Base-by-base conservation (phyloP, 176 grass and related monocot species). In the Paspalum notatum region DNA sequence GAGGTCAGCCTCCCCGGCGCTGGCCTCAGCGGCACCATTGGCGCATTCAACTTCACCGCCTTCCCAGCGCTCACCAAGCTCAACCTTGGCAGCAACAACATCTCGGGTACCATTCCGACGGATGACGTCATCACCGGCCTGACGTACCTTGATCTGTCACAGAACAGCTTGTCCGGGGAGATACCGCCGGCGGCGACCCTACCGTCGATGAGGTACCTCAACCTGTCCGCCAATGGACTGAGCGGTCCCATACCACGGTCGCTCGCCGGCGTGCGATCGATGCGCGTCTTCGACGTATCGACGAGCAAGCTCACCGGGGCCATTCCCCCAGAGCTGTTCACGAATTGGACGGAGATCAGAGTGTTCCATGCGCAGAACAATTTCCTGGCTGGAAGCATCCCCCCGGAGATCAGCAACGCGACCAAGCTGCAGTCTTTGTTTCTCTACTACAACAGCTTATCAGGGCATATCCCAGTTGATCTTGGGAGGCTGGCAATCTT, bases 331-430 rank as follows among this genome's bases (percentile, higher is more conserved):
- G 64, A 84, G 2, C 24, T 69, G 55, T 94, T 94, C 75, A 78
- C 6, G 26, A 89, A 41, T 56, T 94, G 89, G 89, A 66, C 75
- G 1, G 69, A 91, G 39, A 75, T 90, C 49, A 87, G 70, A 22
- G 82, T 74, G 3, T 88, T 90, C 72, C 79, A 76, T 58, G 42
- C 83, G 17, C 85, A 88, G 62, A 68, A 57, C 32, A 93, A 88
- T 18, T 60, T 8, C 4, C 53, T 90, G 9, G 16, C 40, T 12
- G 88, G 88, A 32, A 25, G 42, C 64, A 88, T 93, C 32, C 88
- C 91, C 3, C 56, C 38, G 12, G 62, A 88, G 76, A 80, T 88
- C 37, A 79, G 81, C 39, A 66, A 80, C 14, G 79, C 63, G 1
- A 83, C 83, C 27, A 90, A 90, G 9, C 54, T 93, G 3, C 11